A percentile compares a stretch with the other conserved stretches of the same genome.
Conservation (phyloP, 129 eudicot species). For the Mikania micrantha region DNA sequence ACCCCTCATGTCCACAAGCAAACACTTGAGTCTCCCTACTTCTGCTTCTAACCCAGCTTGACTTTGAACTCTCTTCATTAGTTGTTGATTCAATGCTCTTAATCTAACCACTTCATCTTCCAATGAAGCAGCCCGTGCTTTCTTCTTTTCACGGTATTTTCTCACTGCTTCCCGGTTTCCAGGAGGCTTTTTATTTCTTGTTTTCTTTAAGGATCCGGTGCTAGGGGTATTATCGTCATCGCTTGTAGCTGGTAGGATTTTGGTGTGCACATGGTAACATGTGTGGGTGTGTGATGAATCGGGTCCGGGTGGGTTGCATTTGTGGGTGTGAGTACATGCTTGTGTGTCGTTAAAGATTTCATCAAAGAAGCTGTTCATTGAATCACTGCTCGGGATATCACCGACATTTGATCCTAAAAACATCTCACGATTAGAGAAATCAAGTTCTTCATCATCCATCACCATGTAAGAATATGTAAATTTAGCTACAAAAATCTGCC, state of each 20-base stretch:
- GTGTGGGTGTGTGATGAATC: conserved; percentile 94
- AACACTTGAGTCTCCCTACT: conserved; percentile 85
- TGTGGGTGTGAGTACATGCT: conserved; percentile 91
- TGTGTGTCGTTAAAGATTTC: conserved; percentile 67
- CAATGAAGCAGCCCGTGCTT: conserved; percentile 77
- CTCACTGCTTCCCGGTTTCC: conserved; percentile 95
- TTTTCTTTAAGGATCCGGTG: conserved; percentile 66
- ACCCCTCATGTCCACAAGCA: conserved; percentile 95
- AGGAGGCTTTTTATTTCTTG: conserved; percentile 53
- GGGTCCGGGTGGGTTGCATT: conserved; percentile 93
- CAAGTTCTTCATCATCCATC: conserved; percentile 83
- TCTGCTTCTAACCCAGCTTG: conserved; percentile 86
- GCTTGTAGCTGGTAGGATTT: conserved; percentile 53
- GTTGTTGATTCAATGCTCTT: conserved; percentile 80
- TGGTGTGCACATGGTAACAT: conserved; percentile 92
- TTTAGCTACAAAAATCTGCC: conserved; percentile 2
- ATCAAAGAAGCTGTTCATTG: conserved; percentile 63
- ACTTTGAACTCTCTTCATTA: conserved; percentile 77
- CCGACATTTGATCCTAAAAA: conserved; percentile 38
- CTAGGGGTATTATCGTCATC: conserved; percentile 60
- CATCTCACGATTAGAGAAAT: conserved; percentile 65
- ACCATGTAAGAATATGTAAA: neutral
- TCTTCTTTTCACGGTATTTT: conserved; percentile 95
- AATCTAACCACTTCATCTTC: conserved; percentile 86
- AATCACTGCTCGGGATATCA: too few relatives aligned